phyloP scores from a whole-genome alignment of 2,329 filamentous ascomycete species.

The Cladosporium colombiae region DNA sequence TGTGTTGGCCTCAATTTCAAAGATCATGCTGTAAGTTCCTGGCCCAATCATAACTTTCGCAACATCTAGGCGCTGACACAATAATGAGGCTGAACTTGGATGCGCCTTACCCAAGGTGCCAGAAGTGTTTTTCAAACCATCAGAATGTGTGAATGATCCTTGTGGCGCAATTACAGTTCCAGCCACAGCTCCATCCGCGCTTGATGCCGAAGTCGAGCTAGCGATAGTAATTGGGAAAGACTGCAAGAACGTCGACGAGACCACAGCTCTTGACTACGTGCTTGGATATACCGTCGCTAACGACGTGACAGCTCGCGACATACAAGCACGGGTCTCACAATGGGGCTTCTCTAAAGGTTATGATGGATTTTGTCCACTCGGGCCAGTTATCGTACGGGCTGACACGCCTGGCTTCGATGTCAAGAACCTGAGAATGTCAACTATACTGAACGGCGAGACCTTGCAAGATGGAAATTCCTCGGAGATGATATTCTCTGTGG shows the following conservation, averaged over 20 bases:
- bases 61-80: not conserved
- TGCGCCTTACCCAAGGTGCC: constrained; percentile 56
- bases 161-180: constrained; percentile 54
- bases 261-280: constrained; percentile 59
- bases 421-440: constrained; percentile 5
- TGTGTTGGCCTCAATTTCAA: constrained; percentile 58
- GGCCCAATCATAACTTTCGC: not conserved
- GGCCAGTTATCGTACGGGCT: constrained; percentile 31
- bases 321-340: constrained; percentile 57
- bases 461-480: constrained; percentile 50
- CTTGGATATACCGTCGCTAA: constrained; percentile 66
- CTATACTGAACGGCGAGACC: constrained; percentile 50
- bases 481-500: constrained; percentile 57
- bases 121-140: constrained; percentile 59
- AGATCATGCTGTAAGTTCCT: constrained; percentile 34
- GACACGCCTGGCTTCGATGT: constrained; percentile 4
- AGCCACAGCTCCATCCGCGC: constrained; percentile 54
- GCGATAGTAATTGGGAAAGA: constrained; percentile 57
- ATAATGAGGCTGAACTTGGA: constrained; percentile 47
- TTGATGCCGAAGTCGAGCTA: constrained; percentile 60
- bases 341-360: constrained; percentile 63
- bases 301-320: constrained; percentile 62
- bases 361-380: constrained; percentile 57
- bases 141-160: constrained; percentile 56
- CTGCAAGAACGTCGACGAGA: constrained; percentile 57